Evolutionary conservation across 495 filamentous ascomycete genomes (phyloP), one percentile per base, ranked within the genome.

Genomic region (Aspergillus steynii): DNA sequence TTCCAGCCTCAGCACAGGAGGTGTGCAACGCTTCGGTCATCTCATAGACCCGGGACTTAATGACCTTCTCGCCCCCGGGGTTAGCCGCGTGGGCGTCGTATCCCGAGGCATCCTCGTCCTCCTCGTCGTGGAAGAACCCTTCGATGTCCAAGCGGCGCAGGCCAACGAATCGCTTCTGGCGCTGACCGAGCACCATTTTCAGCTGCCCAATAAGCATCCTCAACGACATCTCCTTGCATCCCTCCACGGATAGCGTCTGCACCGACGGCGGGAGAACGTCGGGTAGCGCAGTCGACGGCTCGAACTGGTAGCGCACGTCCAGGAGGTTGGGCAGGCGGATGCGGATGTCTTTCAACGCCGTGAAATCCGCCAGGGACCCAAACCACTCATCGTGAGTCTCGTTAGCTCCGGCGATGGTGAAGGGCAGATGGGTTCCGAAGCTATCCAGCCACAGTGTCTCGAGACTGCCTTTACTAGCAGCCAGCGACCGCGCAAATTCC

Each of bases 311-410:
- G 42, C 65, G 68, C 2, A 72, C 63, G 50, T 76, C 71, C 8
- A 77, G 63, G 2, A 77, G 66, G 53, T 77, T 77, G 3, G 69
- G 60, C 5, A 77, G 66, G 12, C 74, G 71, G 15, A 77, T 70
- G 31, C 74, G 72, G 12, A 77, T n/a, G 26, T 77, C 72, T 46
- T 63, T 65, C 25, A 77, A 65, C 7, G 60, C 67, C 8, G 62
- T 65, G 56, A 75, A 77, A 5, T 71, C 72, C 6, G 60, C 62
- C 26, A 77, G 46, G 0, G 71, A 62, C 4, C 74, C 72, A 29
- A 75, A 73, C 69, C 71, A 75, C 56, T 72, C 71, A 42, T 77
- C 72, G 56, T 74, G 67, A 0, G 65, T 66, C 53, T 77, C 67
- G 54, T 75, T 77, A 14, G 69, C 50, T 0, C 74, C 71, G 34